phyloP scores from a whole-genome alignment of 768 basidiomycete species.

The Pisolithus sp. region DNA sequence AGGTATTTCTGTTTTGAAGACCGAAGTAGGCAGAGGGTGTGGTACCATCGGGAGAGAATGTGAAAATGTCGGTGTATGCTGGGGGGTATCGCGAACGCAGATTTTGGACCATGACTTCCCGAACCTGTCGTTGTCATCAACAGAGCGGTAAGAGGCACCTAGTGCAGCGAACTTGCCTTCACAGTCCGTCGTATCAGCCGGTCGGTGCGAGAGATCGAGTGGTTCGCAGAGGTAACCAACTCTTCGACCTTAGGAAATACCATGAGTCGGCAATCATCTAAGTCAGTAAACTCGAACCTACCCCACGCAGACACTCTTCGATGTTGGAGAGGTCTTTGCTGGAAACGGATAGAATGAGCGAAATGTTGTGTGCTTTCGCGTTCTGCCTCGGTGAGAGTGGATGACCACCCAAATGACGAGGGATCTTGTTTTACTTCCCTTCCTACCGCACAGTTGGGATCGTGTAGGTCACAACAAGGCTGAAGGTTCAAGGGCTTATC shows the following conservation, averaged over 20 bases:
- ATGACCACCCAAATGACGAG: not conserved
- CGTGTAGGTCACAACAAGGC: constrained; percentile 37
- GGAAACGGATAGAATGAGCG: constrained; percentile 44
- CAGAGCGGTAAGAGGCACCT: not conserved
- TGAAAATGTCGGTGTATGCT: too few species aligned
- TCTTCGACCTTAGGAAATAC: constrained; percentile 43
- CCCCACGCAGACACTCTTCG: constrained; percentile 46
- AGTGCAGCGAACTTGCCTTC: too few species aligned
- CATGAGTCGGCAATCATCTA: constrained; percentile 4
- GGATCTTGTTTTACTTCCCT: constrained; percentile 25
- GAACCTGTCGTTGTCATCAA: constrained; percentile 35
- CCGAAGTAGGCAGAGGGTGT: too few species aligned
- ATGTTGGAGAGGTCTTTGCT: too few species aligned
- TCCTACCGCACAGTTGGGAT: constrained; percentile 35
- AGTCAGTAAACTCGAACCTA: constrained; percentile 27
- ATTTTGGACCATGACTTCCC: constrained; percentile 39
- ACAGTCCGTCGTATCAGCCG: too few species aligned
- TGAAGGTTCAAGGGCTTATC: constrained; percentile 33
- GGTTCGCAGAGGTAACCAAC: constrained; percentile 46
- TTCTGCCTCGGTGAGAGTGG: constrained; percentile 22
- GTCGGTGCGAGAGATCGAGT: too few species aligned
- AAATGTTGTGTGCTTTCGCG: constrained; percentile 38
- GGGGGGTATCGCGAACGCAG: constrained; percentile 33
- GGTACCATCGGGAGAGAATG: too few species aligned
- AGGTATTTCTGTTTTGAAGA: too few species aligned